Percentiles rank a stretch among this genome's conserved stretches.
phyloP scores from a whole-genome alignment of 176 grass and related monocot species.

The Eragrostis curvula region DNA sequence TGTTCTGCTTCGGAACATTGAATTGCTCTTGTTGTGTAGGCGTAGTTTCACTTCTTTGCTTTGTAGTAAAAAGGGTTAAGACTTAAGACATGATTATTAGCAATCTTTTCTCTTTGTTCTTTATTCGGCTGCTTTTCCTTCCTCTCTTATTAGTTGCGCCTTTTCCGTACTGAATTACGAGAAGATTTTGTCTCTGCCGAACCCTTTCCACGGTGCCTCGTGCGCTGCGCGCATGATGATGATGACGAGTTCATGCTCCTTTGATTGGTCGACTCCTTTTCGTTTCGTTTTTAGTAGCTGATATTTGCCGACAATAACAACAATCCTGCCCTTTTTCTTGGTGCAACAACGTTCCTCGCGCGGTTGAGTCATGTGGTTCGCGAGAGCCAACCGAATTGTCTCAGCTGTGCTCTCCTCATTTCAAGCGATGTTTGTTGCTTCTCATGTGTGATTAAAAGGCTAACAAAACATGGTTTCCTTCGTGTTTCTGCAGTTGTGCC shows the following conservation, averaged over 20 bases:
- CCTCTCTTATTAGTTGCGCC: neutral
- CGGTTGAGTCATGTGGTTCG: conserved; percentile 64
- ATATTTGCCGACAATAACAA: neutral
- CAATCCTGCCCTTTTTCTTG: neutral
- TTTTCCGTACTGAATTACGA: conserved; percentile 14
- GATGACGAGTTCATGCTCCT: neutral
- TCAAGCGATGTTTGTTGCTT: neutral
- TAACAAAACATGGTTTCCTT: neutral
- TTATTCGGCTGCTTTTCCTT: neutral
- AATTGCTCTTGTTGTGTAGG: neutral
- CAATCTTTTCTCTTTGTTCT: conserved; percentile 19
- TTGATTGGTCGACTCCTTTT: neutral
- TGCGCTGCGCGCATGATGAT: neutral
- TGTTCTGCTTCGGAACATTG: neutral
- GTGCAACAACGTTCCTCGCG: conserved; percentile 23
- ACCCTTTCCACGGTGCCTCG: neutral
- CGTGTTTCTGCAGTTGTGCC: conserved; percentile 70
- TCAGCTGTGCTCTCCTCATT: neutral
- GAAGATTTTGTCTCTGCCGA: neutral
- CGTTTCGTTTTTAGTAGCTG: neutral
- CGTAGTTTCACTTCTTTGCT: neutral
- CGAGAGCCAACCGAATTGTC: conserved; percentile 22
- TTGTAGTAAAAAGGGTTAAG: neutral
- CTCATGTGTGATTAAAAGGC: neutral
- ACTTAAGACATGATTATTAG: neutral